These are phyloP conservation scores for Solanum tarapatanum DNA, from an alignment of 257 asterid genomes.

Conservation along the genomic window DNA sequence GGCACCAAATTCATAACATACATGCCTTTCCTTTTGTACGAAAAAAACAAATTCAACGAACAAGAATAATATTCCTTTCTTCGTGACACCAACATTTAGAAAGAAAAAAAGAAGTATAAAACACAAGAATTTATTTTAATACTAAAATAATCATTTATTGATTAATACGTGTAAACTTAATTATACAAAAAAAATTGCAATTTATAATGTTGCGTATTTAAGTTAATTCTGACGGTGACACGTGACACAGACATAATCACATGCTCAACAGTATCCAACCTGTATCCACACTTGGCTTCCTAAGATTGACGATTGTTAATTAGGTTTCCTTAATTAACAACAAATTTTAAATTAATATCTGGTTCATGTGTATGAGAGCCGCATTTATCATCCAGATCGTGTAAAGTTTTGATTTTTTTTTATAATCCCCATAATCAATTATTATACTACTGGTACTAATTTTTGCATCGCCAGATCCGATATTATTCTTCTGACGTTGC, in stretches of 20 bases:
- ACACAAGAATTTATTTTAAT: background rate
- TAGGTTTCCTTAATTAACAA: background rate
- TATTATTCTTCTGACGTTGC: background rate
- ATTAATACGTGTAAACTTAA: background rate
- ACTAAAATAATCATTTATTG: background rate
- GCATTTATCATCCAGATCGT: background rate
- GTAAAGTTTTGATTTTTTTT: background rate
- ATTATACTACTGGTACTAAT: background rate
- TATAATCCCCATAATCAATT: background rate
- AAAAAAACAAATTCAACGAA: background rate
- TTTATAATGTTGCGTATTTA: background rate
- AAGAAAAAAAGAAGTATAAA: background rate
- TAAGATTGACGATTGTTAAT: background rate
- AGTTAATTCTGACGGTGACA: background rate
- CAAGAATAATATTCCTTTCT: background rate
- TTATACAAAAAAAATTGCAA: background rate
- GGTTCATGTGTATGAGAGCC: background rate
- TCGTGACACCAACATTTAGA: background rate
- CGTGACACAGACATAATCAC: background rate
- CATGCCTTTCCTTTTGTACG: background rate
- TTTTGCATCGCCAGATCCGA: background rate
- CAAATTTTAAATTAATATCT: background rate
- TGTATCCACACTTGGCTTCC: background rate
- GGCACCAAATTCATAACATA: background rate
- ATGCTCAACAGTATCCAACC: background rate